Evolutionary conservation across 768 basidiomycete genomes (phyloP).

Genomic region (Suillus bovinus): DNA sequence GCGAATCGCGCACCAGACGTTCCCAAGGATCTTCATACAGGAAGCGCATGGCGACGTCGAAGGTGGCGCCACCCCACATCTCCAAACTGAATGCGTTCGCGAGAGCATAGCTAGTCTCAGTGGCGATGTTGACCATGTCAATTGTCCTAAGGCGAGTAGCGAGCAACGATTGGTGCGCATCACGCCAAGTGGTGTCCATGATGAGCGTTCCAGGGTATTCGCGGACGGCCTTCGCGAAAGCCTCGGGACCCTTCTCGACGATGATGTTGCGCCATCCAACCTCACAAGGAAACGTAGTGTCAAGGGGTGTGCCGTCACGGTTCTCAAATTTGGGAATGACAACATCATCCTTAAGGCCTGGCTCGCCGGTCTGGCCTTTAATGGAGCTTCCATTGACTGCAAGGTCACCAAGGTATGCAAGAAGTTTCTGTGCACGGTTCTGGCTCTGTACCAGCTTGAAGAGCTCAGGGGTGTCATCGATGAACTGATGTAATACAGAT

Average conservation of each 20-base stretch:
- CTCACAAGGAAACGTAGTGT: constrained; percentile 80
- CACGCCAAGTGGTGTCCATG: constrained; percentile 99
- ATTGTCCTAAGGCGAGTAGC: constrained; percentile 95
- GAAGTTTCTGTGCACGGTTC: constrained; percentile 96
- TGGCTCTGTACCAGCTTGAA: constrained; percentile 98
- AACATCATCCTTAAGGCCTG: constrained; percentile 89
- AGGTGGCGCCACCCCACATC: constrained; percentile 99
- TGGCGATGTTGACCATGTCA: constrained; percentile 98
- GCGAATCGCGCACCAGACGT: constrained; percentile 62
- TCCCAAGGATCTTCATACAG: constrained; percentile 99
- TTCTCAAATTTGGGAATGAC: constrained; percentile 79
- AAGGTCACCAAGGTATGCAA: constrained; percentile 96
- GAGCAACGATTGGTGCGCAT: constrained; percentile 96
- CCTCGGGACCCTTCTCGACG: constrained; percentile 95
- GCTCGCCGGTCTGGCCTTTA: constrained; percentile 94
- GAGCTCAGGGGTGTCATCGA: constrained; percentile 98
- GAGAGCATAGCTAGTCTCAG: constrained; percentile 93
- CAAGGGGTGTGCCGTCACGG: constrained; percentile 71
- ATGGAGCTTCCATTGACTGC: constrained; percentile 98
- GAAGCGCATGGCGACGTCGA: constrained; percentile 99
- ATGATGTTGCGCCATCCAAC: constrained; percentile 98
- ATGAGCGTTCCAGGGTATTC: constrained; percentile 94
- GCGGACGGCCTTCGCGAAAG: constrained; percentile 96
- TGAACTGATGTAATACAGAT: constrained; percentile 61
- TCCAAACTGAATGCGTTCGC: constrained; percentile 96